A percentile compares a stretch with the other conserved stretches of the same genome.
phyloP scores from a whole-genome alignment of 306 rosid genomes.

The Cicer arietinum region DNA sequence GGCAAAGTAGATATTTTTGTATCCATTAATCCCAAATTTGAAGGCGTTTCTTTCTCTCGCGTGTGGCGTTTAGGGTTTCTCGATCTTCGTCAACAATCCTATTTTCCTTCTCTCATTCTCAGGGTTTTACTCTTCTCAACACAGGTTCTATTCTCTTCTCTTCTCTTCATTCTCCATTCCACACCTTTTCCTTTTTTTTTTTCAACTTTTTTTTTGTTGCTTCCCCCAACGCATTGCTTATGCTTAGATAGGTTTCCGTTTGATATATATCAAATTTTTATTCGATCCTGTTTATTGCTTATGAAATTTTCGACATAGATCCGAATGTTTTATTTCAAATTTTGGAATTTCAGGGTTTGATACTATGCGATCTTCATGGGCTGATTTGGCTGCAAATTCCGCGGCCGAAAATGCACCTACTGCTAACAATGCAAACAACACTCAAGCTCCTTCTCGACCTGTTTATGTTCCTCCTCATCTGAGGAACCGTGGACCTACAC shows the following conservation, averaged over 20 bases:
- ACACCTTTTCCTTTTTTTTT: not conserved
- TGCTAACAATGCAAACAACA: conserved; percentile 48
- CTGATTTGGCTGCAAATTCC: conserved; percentile 89
- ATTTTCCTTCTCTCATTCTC: conserved; percentile 13
- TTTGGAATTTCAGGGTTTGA: conserved; percentile 25
- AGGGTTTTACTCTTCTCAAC: conserved; percentile 43
- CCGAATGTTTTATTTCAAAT: not conserved
- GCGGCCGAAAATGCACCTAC: conserved; percentile 68
- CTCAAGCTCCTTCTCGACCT: conserved; percentile 52
- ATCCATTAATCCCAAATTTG: conserved; percentile 42
- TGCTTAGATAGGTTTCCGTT: not conserved
- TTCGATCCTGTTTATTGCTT: not conserved
- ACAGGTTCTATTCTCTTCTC: conserved; percentile 18
- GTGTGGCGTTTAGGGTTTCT: conserved; percentile 52
- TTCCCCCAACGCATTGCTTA: not conserved
- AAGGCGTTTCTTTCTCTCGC: conserved; percentile 38
- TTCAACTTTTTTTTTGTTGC: not conserved
- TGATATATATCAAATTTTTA: not conserved
- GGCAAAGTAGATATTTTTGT: conserved; percentile 47
- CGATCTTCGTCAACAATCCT: conserved; percentile 30
- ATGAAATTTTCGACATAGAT: not conserved
- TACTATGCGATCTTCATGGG: conserved; percentile 89
- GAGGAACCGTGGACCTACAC: conserved; percentile 55
- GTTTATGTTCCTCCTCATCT: conserved; percentile 87
- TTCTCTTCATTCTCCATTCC: not conserved